A percentile compares a stretch with the other conserved stretches of the same genome.
Conservation (phyloP, 257 asterid genomes). For the Avicennia marina region DNA sequence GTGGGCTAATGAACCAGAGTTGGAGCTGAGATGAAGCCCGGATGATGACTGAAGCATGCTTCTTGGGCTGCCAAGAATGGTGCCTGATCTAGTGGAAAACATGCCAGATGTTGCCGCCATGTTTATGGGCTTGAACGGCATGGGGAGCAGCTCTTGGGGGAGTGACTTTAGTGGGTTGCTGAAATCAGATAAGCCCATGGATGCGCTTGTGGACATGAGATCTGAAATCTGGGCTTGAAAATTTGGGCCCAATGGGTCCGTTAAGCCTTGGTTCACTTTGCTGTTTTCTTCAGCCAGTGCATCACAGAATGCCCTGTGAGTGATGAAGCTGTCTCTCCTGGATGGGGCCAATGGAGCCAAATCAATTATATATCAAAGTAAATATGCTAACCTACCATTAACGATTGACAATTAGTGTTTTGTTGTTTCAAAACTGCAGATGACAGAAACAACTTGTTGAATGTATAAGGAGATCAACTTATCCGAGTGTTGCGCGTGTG, state of each 20-base stretch:
- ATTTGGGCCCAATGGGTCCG: conserved; percentile 36
- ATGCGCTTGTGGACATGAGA: conserved; percentile 36
- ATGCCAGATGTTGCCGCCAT: conserved; percentile 43
- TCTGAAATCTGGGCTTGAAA: conserved; percentile 45
- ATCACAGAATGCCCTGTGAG: conserved; percentile 94
- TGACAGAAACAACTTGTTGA: no score
- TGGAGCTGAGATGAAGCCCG: conserved; percentile 80
- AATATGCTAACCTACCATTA: no score
- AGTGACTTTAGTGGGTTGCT: conserved; percentile 54
- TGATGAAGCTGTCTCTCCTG: conserved; percentile 95
- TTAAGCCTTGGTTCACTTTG: conserved; percentile 56
- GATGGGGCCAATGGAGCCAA: not conserved
- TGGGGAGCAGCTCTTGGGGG: conserved; percentile 55
- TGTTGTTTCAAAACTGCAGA: no score
- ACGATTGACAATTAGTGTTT: no score
- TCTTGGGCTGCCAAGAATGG: conserved; percentile 59
- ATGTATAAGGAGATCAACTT: no score
- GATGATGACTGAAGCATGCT: conserved; percentile 51
- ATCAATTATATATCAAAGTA: no score
- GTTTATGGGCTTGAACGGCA: conserved; percentile 80
- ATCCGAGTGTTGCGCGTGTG: no score
- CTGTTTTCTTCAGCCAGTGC: conserved; percentile 87
- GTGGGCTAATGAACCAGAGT: conserved; percentile 37
- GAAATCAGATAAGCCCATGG: conserved; percentile 51
- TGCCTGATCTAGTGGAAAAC: conserved; percentile 56